Evolutionary conservation across 352 stramenopile species (phyloP), one percentile per base, ranked within the genome.

Genomic region (Globisporangium cederbergense): DNA sequence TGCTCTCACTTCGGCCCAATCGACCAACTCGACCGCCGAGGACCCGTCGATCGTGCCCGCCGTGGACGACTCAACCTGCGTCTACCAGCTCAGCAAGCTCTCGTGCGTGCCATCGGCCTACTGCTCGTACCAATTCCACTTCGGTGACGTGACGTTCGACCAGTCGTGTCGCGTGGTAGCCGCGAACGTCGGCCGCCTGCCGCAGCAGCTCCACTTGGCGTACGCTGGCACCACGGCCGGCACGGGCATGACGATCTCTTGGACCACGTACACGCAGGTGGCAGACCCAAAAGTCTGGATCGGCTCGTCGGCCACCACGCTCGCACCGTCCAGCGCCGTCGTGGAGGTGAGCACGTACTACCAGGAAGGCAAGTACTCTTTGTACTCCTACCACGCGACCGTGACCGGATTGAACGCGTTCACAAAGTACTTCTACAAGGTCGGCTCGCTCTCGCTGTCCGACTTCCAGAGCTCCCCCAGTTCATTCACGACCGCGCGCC

Each of bases 231-330:
- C 54, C 4, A 58, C 73, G 13, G 30, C 70, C 2, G 78, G 80
- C 18, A 86, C 80, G 4, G 73, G 52, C 11, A 90, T 90, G 80
- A 79, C 73, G 0, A 55, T 88, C 25, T 90, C 81, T 18, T 90
- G 81, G 81, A 74, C 77, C 5, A 88, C 79, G 2, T 86, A 76
- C 54, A 69, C 75, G 14, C 30, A 71, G 0, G 72, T 86, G 38
- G 49, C 51, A 0, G 76, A 88, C 66, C 77, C 62, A 25, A 60
- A 60, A 2, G 68, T 89, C 14, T 90, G 81, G 81, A 50, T 88
- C 25, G 77, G 76, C 30, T 52, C 59, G 1, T 73, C 77, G 0
- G 53, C 67, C 9, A 51, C 74, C 11, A 68, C 45, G 11, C 57
- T 86, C 18, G 52, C 57, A 9, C 28, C 65, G 9, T 52, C 69